Base-by-base conservation (phyloP, 495 filamentous ascomycete genomes). In the Mytilinidion resinicola region DNA sequence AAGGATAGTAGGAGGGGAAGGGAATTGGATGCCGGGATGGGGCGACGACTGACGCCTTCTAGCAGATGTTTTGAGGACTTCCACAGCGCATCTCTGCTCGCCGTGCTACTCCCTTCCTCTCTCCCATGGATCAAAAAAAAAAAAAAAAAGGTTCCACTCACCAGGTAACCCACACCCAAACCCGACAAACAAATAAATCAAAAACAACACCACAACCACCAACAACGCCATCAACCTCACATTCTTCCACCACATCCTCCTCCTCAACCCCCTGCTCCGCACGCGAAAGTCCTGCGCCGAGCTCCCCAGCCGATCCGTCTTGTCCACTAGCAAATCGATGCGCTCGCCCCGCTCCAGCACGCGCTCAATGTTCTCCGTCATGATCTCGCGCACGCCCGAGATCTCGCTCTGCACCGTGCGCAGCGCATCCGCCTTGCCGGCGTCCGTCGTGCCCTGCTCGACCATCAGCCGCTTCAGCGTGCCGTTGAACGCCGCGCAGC, bases 161-260 rank as follows among this genome's bases (percentile, higher is more conserved):
- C 74, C 83, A 51, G 86, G 86, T 51, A 90, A 65, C 14, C 86
- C 86, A 76, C 86, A 90, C 4, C 85, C 86, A 72, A 87, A 82
- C 0, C 86, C 86, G 11, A 90, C 78, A 62, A 89, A 83, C 15
- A 90, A 68, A 70, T 90, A 90, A 4, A 97, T 64, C 74, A 99
- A 81, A 72, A 99, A 87, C 12, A 90, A 72, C 37, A 95, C 71
- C 42, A 97, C 93, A 48, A 96, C 64, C 1, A 78, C 82, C 64
- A 99, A 72, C 66, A 99, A 70, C 37, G 83, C 83, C 91, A 97
- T 96, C 68, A 77, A 59, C 62, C 95, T 93, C 17, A 92, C 80
- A 75, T 98, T 98, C 85, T 98, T 98, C 91, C 92, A 99, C 93
- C 93, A 99, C 95, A 97, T 97, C 67, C 83, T 77, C 71, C 93